Base-by-base conservation (phyloP, 371 early-diverging fungal species). In the Mucor sp. region DNA sequence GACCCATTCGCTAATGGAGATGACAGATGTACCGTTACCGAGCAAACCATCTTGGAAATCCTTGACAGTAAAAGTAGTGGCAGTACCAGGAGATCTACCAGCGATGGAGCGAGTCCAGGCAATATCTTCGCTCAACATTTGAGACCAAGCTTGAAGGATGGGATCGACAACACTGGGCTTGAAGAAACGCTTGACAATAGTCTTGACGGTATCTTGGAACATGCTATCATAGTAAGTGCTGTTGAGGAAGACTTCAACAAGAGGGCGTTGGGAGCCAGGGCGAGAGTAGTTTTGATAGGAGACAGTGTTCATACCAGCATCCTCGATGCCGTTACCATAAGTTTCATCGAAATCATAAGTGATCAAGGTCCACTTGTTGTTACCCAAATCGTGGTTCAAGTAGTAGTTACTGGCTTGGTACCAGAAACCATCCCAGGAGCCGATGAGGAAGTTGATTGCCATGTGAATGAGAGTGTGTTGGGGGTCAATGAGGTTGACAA, bases 331-430 rank as follows among this genome's bases (percentile, higher is more conserved):
- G 56, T 81, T 81, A 23, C 86, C 86, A 17, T 81, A 81, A 2
- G 81, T 79, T 60, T 85, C 87, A 53, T 87, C 87, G 61, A 87
- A 87, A 57, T 85, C 87, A 14, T 80, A 83, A 9, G 87, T 77
- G 30, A 85, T 78, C 67, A 82, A 71, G 35, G 72, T 74, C 87
- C 87, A 87, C 55, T 80, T 81, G 35, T 80, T 74, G 35, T 70
- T 68, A 8, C 60, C 44, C 15, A 82, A 65, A 60, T 87, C 78
- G 43, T 87, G 73, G 43, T 79, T 83, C 63, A 87, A 41, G 56
- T 85, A 84, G 69, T 78, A 87, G 67, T 87, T 87, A 48, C 76
- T 77, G 19, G 80, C 82, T 56, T 76, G 78, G 23, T 71, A 79
- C 82, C 82, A 85, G 76, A 74, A 77, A 72, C 83, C 82, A 50